Conservation (phyloP, 371 early-diverging fungal genomes). For the Apophysomyces elegans region DNA sequence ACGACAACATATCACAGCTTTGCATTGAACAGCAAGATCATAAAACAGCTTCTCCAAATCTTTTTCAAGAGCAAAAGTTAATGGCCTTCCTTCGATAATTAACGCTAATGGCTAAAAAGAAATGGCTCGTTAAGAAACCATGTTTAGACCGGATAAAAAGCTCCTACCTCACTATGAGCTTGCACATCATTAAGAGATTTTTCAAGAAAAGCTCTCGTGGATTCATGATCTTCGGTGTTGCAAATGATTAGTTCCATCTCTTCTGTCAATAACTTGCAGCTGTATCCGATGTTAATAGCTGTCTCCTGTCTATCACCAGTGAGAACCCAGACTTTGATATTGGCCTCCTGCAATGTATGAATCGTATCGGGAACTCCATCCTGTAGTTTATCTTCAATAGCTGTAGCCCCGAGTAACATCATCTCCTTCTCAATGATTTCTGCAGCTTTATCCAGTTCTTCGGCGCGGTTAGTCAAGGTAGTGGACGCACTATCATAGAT, state of each 20-base stretch:
- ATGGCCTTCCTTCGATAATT: slow-evolving; percentile 72
- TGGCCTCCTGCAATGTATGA: slow-evolving; percentile 89
- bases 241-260: slow-evolving; percentile 83
- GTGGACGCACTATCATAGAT: slow-evolving; percentile 89
- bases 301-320: slow-evolving; percentile 95
- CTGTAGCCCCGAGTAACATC: slow-evolving; percentile 94
- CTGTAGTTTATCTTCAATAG: slow-evolving; percentile 99
- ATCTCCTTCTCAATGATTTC: slow-evolving; percentile 93
- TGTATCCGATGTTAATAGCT: slow-evolving; percentile 91
- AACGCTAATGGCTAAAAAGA: slow-evolving; percentile 58
- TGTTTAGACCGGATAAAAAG: neutral
- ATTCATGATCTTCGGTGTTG: slow-evolving; percentile 72
- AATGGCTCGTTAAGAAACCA: neutral
- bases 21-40: slow-evolving; percentile 78
- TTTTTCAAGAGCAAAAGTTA: slow-evolving; percentile 72
- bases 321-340: slow-evolving; percentile 97
- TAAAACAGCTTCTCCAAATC: slow-evolving; percentile 70
- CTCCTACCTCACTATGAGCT: slow-evolving; percentile 37
- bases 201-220: slow-evolving; percentile 71
- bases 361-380: slow-evolving; percentile 98
- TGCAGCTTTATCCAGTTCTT: slow-evolving; percentile 88
- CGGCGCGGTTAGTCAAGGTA: slow-evolving; percentile 84
- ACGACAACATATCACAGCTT: slow-evolving; percentile 91
- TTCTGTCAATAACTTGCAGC: slow-evolving; percentile 85
- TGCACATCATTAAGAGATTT: slow-evolving; percentile 63